These are phyloP conservation scores for Bacterosira constricta DNA, from an alignment of 108 stramenopile species.

Conservation along the genomic window DNA sequence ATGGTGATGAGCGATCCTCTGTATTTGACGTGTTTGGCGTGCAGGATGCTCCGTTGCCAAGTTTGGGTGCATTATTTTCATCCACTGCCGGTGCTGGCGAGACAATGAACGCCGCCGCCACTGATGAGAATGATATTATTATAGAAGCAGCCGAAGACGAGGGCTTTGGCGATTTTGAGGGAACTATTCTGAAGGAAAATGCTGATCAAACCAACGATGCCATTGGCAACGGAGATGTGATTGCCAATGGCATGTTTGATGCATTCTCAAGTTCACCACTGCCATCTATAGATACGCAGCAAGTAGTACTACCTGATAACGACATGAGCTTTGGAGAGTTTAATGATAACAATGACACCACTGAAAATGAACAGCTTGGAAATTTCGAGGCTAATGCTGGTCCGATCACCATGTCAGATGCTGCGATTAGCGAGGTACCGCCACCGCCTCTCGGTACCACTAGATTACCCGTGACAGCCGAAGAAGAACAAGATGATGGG, in stretches of 20 bases:
- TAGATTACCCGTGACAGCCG: not conserved
- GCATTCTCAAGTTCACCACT: too few species aligned
- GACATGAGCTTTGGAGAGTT: too few species aligned
- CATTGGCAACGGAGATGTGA: not conserved
- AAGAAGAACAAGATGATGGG: too few species aligned
- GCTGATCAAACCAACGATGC: not conserved
- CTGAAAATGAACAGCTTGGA: conserved; percentile 32
- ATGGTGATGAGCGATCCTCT: conserved; percentile 40
- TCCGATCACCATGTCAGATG: too few species aligned
- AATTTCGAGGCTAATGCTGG: conserved; percentile 24
- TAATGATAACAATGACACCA: not conserved
- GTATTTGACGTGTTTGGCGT: conserved; percentile 18
- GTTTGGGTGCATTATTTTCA: not conserved
- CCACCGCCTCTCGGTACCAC: not conserved
- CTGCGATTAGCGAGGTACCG: conserved; percentile 2
- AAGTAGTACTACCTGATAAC: too few species aligned
- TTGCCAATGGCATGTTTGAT: not conserved
- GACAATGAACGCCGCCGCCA: not conserved
- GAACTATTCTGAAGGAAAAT: not conserved
- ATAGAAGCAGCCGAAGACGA: conserved; percentile 19
- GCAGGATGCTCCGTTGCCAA: conserved; percentile 39
- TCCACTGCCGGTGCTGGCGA: too few species aligned
- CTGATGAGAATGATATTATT: conserved; percentile 1
- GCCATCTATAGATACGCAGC: too few species aligned
- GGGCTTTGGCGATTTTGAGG: conserved; percentile 52